These are phyloP conservation scores for Boletus subcaerulescens DNA, from an alignment of 768 basidiomycete species.

Conservation along the genomic window DNA sequence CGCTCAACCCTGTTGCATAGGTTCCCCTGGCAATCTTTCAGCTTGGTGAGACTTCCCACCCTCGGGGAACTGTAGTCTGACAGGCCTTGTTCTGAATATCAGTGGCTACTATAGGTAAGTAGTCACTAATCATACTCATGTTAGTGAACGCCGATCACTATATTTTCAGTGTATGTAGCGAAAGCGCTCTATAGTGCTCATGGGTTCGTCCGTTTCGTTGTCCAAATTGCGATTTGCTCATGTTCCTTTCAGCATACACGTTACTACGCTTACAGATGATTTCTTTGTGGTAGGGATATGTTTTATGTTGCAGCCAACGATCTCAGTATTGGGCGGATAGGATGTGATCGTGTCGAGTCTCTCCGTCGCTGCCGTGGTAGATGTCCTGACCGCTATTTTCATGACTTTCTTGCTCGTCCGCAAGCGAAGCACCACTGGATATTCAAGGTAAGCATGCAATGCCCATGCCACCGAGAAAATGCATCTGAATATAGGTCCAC, in stretches of 20 bases:
- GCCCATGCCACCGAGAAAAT: too few relatives aligned
- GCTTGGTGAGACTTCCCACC: slow-evolving; percentile 1
- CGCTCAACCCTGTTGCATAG: not conserved
- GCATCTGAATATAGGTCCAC: not conserved
- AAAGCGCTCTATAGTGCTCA: not conserved
- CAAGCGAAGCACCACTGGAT: not conserved
- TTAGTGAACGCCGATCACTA: not conserved
- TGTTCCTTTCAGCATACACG: too few relatives aligned
- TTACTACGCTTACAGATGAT: too few relatives aligned
- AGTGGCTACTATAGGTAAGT: slow-evolving; percentile 1
- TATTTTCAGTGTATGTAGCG: not conserved
- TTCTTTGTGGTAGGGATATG: not conserved
- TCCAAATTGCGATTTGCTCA: too few relatives aligned
- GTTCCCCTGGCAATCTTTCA: not conserved
- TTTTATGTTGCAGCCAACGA: not conserved
- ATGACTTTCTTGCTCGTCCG: slow-evolving; percentile 8
- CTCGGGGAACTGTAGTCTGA: not conserved
- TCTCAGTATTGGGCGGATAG: not conserved
- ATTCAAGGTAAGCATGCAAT: not conserved
- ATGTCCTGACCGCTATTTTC: slow-evolving; percentile 10
- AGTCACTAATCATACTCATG: not conserved
- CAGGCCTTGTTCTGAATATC: not conserved
- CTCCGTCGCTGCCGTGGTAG: not conserved
- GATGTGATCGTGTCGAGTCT: not conserved
- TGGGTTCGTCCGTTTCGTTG: slow-evolving; percentile 5